These are phyloP conservation scores for Pseudogymnoascus sp. DNA, from an alignment of 2,329 filamentous ascomycete genomes.

Conservation along the genomic window DNA sequence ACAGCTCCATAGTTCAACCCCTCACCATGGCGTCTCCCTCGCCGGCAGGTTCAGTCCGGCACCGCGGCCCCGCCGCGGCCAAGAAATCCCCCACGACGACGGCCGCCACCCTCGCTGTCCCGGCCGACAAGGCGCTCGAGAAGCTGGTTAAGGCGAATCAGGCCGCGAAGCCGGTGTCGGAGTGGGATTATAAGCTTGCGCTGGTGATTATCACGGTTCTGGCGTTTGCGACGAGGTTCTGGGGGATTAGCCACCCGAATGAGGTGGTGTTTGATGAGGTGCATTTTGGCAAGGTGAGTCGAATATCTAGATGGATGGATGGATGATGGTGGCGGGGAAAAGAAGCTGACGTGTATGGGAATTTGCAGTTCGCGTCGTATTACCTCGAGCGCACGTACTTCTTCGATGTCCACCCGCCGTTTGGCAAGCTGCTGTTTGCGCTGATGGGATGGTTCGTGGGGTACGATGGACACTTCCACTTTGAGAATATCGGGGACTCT, in stretches of 20 bases:
- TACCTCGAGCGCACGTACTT: constrained; percentile 98
- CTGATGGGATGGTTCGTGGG: constrained; percentile 96
- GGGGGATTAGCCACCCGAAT: constrained; percentile 88
- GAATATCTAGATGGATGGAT: no score
- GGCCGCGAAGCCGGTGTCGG: constrained; percentile 40
- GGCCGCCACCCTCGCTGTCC: constrained; percentile 21
- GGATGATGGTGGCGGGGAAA: no score
- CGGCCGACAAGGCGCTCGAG: constrained; percentile 36
- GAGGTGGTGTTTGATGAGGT: constrained; percentile 99
- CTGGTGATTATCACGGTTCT: constrained; percentile 70
- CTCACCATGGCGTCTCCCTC: constrained; percentile 10
- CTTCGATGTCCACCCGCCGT: constrained; percentile 98
- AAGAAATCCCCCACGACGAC: constrained; percentile 33
- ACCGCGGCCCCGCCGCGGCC: constrained; percentile 31
- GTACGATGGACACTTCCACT: constrained; percentile 94
- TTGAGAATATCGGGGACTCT: constrained; percentile 98
- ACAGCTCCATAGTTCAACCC: neutral
- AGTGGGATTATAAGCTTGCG: constrained; percentile 78
- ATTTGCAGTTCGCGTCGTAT: constrained; percentile 58
- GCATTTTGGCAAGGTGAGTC: constrained; percentile 97
- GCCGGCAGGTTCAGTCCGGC: constrained; percentile 26
- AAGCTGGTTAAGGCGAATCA: constrained; percentile 40
- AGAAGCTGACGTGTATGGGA: constrained; percentile 12
- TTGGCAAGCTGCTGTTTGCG: constrained; percentile 95
- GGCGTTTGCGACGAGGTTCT: constrained; percentile 89